phyloP scores from a whole-genome alignment of 2,329 filamentous ascomycete species.

The Sarocladiaceae sp. region DNA sequence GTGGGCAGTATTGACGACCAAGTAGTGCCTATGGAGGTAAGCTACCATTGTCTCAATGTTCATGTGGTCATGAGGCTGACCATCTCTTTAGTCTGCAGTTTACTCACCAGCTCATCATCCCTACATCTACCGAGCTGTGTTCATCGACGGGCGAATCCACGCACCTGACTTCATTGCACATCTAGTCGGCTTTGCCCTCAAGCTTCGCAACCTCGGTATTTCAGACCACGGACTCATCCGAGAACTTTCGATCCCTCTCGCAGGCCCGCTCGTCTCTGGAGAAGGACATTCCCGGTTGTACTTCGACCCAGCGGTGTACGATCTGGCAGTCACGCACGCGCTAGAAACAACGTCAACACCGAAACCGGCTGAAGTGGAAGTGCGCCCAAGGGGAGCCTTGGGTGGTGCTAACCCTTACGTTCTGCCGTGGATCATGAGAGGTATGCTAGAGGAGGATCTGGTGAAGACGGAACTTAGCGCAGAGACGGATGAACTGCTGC shows the following conservation, averaged over 20 bases:
- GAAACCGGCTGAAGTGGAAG: slow-evolving; percentile 15
- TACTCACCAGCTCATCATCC: slow-evolving; percentile 83
- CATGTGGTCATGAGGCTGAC: not conserved
- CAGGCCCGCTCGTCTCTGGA: slow-evolving; percentile 83
- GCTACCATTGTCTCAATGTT: not conserved
- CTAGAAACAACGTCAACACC: slow-evolving; percentile 53
- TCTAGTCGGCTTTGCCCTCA: slow-evolving; percentile 86
- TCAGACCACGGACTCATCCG: slow-evolving; percentile 89
- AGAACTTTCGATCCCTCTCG: slow-evolving; percentile 80
- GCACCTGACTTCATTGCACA: slow-evolving; percentile 91
- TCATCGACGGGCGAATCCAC: slow-evolving; percentile 88
- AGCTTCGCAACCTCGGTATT: slow-evolving; percentile 86
- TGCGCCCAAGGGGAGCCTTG: slow-evolving; percentile 24
- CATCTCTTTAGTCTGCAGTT: slow-evolving; percentile 59
- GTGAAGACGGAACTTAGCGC: slow-evolving; percentile 73
- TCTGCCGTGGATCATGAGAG: slow-evolving; percentile 92
- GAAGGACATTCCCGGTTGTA: slow-evolving; percentile 93
- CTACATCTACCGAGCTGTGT: slow-evolving; percentile 91
- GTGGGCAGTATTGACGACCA: slow-evolving; percentile 96
- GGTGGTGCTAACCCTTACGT: slow-evolving; percentile 60
- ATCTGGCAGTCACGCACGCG: slow-evolving; percentile 65
- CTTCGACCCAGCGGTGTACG: slow-evolving; percentile 81
- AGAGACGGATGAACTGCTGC: slow-evolving; percentile 75
- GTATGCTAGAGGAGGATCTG: slow-evolving; percentile 83
- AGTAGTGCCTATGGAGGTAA: slow-evolving; percentile 81